Percentiles rank a stretch among this genome's conserved stretches.
These are phyloP conservation scores for Pinus tabuliformis DNA, from an alignment of 75 land plant genomes.

Conservation along the genomic window DNA sequence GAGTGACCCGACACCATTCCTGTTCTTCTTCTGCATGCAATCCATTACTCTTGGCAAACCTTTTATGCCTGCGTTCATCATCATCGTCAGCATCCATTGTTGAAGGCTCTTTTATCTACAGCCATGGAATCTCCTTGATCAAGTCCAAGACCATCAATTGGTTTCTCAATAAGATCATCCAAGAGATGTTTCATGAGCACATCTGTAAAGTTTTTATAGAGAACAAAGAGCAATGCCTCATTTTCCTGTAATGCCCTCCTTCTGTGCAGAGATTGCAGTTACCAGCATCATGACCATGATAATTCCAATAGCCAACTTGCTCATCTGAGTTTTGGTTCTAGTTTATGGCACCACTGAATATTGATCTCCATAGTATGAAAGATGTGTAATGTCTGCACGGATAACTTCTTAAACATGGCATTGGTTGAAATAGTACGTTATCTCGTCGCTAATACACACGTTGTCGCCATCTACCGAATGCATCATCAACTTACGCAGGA, in stretches of 20 bases:
- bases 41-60: slow-evolving; percentile 13
- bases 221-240: slow-evolving; percentile 56
- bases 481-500: slow-evolving; percentile 16
- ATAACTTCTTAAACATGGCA: slow-evolving; percentile 37
- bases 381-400: slow-evolving; percentile 37
- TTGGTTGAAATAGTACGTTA: slow-evolving; percentile 33
- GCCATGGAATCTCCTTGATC: slow-evolving; percentile 26
- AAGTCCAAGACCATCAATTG: slow-evolving; percentile 13
- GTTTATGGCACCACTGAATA: no score
- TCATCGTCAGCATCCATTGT: slow-evolving; percentile 68
- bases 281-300: no score
- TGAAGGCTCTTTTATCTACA: slow-evolving; percentile 50
- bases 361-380: slow-evolving; percentile 12
- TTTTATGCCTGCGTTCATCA: slow-evolving; percentile 22
- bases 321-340: no score
- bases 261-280: no score
- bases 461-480: slow-evolving; percentile 5
- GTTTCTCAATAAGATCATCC: slow-evolving; percentile 17
- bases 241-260: no score
- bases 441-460: slow-evolving; percentile 28
- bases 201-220: slow-evolving; percentile 57
- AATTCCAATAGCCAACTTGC: no score
- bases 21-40: slow-evolving; percentile 45
- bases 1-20: slow-evolving; percentile 69
- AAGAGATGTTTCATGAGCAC: slow-evolving; percentile 61